Evolutionary conservation across 495 filamentous ascomycete genomes (phyloP).

Genomic region (Hapsidospora chrysogenum): DNA sequence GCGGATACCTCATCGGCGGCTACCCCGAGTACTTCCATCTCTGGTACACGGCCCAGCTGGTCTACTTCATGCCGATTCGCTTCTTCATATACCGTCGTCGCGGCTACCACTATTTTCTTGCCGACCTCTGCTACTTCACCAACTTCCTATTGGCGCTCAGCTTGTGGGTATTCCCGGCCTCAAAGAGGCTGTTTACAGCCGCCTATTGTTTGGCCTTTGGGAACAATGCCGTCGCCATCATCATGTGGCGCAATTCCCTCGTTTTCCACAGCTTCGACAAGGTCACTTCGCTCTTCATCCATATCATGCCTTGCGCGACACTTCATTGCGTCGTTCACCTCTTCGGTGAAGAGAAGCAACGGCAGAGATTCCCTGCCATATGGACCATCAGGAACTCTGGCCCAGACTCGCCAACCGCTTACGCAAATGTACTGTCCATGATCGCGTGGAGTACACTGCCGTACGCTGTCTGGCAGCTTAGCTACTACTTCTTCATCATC

Average conservation of each 20-base stretch:
- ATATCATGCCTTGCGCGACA: slow-evolving; percentile 93
- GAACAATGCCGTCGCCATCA: slow-evolving; percentile 95
- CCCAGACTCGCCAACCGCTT: slow-evolving; percentile 54
- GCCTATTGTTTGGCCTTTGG: slow-evolving; percentile 85
- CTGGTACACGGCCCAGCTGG: slow-evolving; percentile 76
- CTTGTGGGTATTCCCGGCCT: slow-evolving; percentile 81
- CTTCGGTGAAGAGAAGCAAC: slow-evolving; percentile 42
- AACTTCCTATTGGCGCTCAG: slow-evolving; percentile 71
- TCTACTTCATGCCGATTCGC: slow-evolving; percentile 93
- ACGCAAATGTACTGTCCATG: slow-evolving; percentile 64
- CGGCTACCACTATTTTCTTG: slow-evolving; percentile 94
- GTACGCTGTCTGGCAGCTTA: slow-evolving; percentile 80
- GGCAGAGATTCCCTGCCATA: slow-evolving; percentile 68
- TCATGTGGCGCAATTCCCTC: slow-evolving; percentile 97
- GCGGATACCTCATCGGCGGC: slow-evolving; percentile 81
- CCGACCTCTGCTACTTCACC: slow-evolving; percentile 95
- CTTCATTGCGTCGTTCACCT: slow-evolving; percentile 87
- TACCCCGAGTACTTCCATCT: slow-evolving; percentile 73
- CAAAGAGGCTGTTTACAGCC: slow-evolving; percentile 83
- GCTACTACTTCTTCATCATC: slow-evolving; percentile 86
- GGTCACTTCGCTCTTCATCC: slow-evolving; percentile 88
- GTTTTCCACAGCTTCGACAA: slow-evolving; percentile 98
- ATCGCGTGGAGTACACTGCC: slow-evolving; percentile 85
- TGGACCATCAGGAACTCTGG: slow-evolving; percentile 63
- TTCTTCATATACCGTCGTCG: slow-evolving; percentile 76